Conservation (phyloP, 768 basidiomycete genomes). For the Asterophora lycoperdoides region DNA sequence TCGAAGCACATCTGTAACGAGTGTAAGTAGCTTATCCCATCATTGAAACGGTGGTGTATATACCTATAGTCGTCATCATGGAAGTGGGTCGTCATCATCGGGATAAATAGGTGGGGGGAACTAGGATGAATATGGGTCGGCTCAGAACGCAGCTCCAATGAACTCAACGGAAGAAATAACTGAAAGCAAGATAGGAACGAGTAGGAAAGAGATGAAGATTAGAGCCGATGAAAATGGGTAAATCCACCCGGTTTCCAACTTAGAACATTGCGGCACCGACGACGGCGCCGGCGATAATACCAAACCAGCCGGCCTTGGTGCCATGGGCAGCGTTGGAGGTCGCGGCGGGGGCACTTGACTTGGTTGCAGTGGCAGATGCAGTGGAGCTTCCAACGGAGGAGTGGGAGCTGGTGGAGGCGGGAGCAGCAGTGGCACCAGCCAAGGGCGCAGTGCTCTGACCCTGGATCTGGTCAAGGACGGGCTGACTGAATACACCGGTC, state of each 20-base stretch:
- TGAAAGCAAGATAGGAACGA: not conserved
- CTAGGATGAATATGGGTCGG: constrained; percentile 10
- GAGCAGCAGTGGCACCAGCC: constrained; percentile 32
- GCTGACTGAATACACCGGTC: constrained; percentile 63
- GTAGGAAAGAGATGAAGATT: not conserved
- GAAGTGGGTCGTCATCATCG: constrained; percentile 7
- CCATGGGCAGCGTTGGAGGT: constrained; percentile 15
- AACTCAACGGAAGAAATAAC: constrained; percentile 1
- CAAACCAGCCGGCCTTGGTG: constrained; percentile 29
- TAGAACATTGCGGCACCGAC: constrained; percentile 37
- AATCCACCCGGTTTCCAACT: constrained; percentile 11
- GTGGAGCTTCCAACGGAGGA: constrained; percentile 18
- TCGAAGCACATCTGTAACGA: constrained; percentile 13
- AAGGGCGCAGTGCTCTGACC: constrained; percentile 58
- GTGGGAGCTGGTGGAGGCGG: constrained; percentile 18
- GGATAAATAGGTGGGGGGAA: not conserved
- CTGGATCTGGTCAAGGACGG: constrained; percentile 53
- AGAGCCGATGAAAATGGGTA: constrained; percentile 2
- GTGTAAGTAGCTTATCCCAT: constrained; percentile 17
- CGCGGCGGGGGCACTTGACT: constrained; percentile 5
- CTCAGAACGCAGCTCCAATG: constrained; percentile 5
- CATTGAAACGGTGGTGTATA: not conserved
- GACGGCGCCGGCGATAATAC: constrained; percentile 30
- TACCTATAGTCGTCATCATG: constrained; percentile 13
- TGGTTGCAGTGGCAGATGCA: constrained; percentile 13